Conservation (phyloP, 352 stramenopile species). For the Phytophthora podocarpi region DNA sequence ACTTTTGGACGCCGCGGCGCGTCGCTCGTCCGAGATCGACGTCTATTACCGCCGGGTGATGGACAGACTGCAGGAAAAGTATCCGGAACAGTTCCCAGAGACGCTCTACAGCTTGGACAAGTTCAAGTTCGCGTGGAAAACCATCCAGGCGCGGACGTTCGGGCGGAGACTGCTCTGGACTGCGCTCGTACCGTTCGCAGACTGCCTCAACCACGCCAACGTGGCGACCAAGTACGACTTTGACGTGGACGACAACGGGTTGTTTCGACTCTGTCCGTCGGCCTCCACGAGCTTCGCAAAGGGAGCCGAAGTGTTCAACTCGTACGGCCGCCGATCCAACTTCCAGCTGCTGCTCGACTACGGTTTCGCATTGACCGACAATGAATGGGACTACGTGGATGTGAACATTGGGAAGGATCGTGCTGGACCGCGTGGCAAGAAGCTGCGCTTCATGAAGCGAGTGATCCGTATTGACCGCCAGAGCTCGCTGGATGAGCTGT, state of each 20-base stretch:
- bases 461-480: conserved; percentile 54
- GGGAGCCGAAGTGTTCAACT: conserved; percentile 91
- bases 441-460: conserved; percentile 51
- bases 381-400: conserved; percentile 89
- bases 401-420: conserved; percentile 55
- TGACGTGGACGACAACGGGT: conserved; percentile 51
- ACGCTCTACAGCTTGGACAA: conserved; percentile 63
- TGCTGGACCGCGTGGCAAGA: conserved; percentile 27
- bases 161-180: conserved; percentile 90
- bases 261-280: conserved; percentile 78
- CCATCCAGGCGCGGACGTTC: conserved; percentile 92
- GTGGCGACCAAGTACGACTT: conserved; percentile 91
- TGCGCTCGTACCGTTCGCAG: conserved; percentile 90
- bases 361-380: conserved; percentile 89
- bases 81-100: conserved; percentile 53
- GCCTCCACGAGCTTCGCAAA: conserved; percentile 53
- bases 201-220: conserved; percentile 93
- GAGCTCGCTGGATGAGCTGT: conserved; percentile 56
- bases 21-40: conserved; percentile 63
- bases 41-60: conserved; percentile 63
- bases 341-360: conserved; percentile 92
- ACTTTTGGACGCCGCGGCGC: conserved; percentile 49
- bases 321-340: conserved; percentile 89
- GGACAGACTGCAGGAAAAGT: conserved; percentile 46
- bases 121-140: conserved; percentile 89